Percentiles rank a stretch among this genome's conserved stretches.
phyloP scores from a whole-genome alignment of 2,329 filamentous ascomycete species.

The Pseudogymnoascus sp. region DNA sequence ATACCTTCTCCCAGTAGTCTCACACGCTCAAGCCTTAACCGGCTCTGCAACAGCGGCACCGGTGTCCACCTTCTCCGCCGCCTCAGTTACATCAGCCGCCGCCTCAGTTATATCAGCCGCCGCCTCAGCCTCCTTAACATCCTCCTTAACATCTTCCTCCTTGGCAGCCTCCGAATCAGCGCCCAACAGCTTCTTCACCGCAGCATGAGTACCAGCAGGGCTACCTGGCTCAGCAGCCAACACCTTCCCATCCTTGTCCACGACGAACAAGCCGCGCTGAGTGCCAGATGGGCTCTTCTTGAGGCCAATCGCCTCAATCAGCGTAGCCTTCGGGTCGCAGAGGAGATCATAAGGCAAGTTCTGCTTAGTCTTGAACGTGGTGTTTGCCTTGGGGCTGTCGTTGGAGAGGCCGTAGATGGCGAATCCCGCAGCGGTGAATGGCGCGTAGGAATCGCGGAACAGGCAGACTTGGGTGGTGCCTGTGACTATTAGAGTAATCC shows the following conservation, averaged over 20 bases:
- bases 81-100: slow-evolving; percentile 37
- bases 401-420: slow-evolving; percentile 83
- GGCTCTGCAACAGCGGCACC: slow-evolving; percentile 10
- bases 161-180: slow-evolving; percentile 28
- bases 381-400: slow-evolving; percentile 86
- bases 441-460: slow-evolving; percentile 77
- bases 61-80: slow-evolving; percentile 31
- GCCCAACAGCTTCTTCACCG: slow-evolving; percentile 64
- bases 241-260: slow-evolving; percentile 75
- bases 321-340: slow-evolving; percentile 65
- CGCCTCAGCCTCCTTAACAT: not conserved
- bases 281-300: slow-evolving; percentile 79
- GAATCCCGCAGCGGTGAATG: slow-evolving; percentile 70
- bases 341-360: slow-evolving; percentile 81
- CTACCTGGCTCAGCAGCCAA: slow-evolving; percentile 66
- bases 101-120: slow-evolving; percentile 35
- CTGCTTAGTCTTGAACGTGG: slow-evolving; percentile 85
- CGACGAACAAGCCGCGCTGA: slow-evolving; percentile 76
- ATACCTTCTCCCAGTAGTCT: not conserved
- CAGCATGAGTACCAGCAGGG: slow-evolving; percentile 68
- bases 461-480: slow-evolving; percentile 89
- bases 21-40: not conserved
- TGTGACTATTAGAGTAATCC: slow-evolving; percentile 30
- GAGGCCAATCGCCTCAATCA: slow-evolving; percentile 82
- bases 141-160: not conserved